Percentiles rank a stretch among this genome's conserved stretches.
Evolutionary conservation across 768 basidiomycete genomes (phyloP).

Genomic region (Lentinula sp.): DNA sequence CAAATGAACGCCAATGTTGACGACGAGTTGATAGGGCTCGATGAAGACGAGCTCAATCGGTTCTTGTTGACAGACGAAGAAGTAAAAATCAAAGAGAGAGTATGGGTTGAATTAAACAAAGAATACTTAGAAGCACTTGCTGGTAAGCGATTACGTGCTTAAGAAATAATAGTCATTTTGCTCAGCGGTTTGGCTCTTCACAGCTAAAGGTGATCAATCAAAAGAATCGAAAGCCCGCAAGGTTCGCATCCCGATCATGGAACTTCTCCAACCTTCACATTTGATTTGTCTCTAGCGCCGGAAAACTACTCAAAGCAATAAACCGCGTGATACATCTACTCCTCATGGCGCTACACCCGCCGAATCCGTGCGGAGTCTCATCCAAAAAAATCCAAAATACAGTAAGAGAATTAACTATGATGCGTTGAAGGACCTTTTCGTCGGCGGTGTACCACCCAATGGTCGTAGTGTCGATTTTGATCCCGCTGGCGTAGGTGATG

Average conservation of each 20-base stretch:
- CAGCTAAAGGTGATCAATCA: slow-evolving; percentile 65
- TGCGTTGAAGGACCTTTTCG: slow-evolving; percentile 76
- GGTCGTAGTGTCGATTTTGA: neutral
- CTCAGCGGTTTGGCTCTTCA: slow-evolving; percentile 32
- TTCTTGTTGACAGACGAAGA: slow-evolving; percentile 78
- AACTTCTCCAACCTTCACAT: slow-evolving; percentile 18
- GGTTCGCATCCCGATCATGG: slow-evolving; percentile 53
- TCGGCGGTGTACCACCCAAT: slow-evolving; percentile 21
- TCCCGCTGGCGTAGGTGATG: neutral
- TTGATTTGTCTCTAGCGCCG: slow-evolving; percentile 44
- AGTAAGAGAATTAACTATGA: slow-evolving; percentile 94
- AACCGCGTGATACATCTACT: slow-evolving; percentile 71
- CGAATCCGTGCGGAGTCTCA: slow-evolving; percentile 69
- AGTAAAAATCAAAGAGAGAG: slow-evolving; percentile 78
- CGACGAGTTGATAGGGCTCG: slow-evolving; percentile 70
- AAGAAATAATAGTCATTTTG: slow-evolving; percentile 19
- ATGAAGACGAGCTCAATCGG: slow-evolving; percentile 84
- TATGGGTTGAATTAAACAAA: slow-evolving; percentile 91
- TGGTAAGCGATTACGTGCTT: slow-evolving; percentile 32
- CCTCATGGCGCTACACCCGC: slow-evolving; percentile 66
- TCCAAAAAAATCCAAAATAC: slow-evolving; percentile 83
- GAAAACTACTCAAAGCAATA: slow-evolving; percentile 45
- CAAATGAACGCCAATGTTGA: slow-evolving; percentile 31
- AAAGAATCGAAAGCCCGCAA: slow-evolving; percentile 57
- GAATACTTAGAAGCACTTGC: slow-evolving; percentile 89